phyloP scores from a whole-genome alignment of 1,284 basidiomycete genomes.

The Psilocybe mexicana region DNA sequence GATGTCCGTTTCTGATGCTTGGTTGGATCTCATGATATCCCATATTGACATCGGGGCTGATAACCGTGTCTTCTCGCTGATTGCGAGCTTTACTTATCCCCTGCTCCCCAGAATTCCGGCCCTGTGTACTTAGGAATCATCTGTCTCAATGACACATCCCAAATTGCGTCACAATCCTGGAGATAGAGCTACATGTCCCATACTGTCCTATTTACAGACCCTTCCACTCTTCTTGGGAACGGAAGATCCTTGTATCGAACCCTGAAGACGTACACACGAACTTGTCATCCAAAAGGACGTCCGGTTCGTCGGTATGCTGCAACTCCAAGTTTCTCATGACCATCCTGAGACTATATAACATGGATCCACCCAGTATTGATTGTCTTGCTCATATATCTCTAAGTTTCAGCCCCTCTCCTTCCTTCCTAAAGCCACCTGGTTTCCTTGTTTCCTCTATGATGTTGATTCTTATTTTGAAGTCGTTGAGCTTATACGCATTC shows the following conservation, averaged over 20 bases:
- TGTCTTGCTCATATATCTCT: no score
- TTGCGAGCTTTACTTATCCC: neutral
- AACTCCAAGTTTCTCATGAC: neutral
- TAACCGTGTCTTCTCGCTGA: neutral
- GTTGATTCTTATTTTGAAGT: slow-evolving; percentile 5
- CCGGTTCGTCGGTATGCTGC: neutral
- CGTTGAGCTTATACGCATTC: slow-evolving; percentile 12
- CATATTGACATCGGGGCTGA: neutral
- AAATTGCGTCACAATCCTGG: neutral
- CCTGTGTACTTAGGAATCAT: no score
- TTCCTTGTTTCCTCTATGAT: slow-evolving; percentile 10
- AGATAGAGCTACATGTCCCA: neutral
- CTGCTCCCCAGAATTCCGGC: neutral
- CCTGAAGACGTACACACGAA: neutral
- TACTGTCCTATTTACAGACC: neutral
- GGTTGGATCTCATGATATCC: neutral
- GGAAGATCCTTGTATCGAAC: neutral
- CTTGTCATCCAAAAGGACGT: neutral
- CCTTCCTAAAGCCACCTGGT: neutral
- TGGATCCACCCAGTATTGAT: neutral
- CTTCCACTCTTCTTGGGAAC: neutral
- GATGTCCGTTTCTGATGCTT: no score
- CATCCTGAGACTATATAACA: neutral
- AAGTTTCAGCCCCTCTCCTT: neutral
- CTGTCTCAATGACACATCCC: neutral